Evolutionary conservation across 331 rosid genomes (phyloP).

Genomic region (Malus hybrid): DNA sequence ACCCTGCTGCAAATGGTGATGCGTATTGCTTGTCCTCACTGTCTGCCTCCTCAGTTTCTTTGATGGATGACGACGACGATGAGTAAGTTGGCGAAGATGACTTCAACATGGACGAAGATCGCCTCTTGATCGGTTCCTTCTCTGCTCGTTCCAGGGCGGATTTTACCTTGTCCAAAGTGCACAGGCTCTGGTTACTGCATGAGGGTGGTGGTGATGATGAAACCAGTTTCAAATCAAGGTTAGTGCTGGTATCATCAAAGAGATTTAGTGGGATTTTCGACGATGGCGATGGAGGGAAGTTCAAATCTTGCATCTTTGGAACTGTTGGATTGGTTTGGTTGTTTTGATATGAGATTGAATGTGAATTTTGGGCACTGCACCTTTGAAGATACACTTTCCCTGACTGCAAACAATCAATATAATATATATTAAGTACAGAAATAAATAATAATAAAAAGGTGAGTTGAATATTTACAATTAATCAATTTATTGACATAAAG

Average conservation of each 20-base stretch:
- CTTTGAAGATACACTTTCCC: conserved; percentile 79
- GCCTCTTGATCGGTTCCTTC: conserved; percentile 59
- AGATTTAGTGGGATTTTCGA: conserved; percentile 43
- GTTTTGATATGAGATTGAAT: conserved; percentile 24
- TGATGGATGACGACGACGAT: conserved; percentile 62
- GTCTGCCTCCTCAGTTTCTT: conserved; percentile 57
- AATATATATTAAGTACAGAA: background rate
- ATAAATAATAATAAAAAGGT: too few relatives aligned
- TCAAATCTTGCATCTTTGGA: conserved; percentile 68
- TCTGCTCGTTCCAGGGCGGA: conserved; percentile 88
- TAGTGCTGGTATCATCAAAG: conserved; percentile 54
- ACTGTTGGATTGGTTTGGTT: conserved; percentile 27
- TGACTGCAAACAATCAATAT: conserved; percentile 50
- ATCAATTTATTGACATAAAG: background rate
- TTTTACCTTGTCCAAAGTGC: conserved; percentile 92
- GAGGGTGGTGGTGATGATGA: conserved; percentile 29
- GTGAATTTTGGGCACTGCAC: conserved; percentile 32
- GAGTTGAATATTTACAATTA: background rate
- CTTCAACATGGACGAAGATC: conserved; percentile 43
- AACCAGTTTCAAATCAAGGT: conserved; percentile 51
- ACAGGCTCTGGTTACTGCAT: conserved; percentile 67
- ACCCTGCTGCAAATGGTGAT: conserved; percentile 81
- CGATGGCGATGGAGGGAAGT: conserved; percentile 52
- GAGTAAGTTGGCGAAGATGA: conserved; percentile 61
- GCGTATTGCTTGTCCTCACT: conserved; percentile 36